Conservation (phyloP, 2,329 filamentous ascomycete genomes). For the Colletotrichum lindemuthianum region DNA sequence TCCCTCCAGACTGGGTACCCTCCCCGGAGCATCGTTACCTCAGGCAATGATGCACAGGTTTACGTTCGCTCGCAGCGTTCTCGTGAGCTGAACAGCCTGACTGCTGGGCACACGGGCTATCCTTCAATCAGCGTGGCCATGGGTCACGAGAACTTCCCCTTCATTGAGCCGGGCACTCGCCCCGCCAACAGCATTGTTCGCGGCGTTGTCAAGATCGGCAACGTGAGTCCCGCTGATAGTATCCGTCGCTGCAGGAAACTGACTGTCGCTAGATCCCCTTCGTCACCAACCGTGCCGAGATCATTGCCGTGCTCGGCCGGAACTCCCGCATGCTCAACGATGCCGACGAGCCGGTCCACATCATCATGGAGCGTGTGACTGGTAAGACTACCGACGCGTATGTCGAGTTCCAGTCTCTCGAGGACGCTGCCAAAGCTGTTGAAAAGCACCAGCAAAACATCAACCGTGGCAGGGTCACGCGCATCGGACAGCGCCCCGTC, state of each 20-base stretch:
- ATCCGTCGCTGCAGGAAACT: neutral
- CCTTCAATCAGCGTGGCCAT: conserved; percentile 50
- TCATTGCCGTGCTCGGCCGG: conserved; percentile 68
- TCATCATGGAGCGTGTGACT: conserved; percentile 72
- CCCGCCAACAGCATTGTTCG: conserved; percentile 34
- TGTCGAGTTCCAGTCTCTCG: conserved; percentile 64
- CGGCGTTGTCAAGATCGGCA: conserved; percentile 61
- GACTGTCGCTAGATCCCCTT: conserved; percentile 63
- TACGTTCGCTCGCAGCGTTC: conserved; percentile 47
- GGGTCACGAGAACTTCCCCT: conserved; percentile 55
- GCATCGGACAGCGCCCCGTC: conserved; percentile 67
- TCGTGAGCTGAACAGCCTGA: conserved; percentile 49
- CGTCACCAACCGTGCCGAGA: conserved; percentile 60
- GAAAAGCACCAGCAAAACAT: conserved; percentile 55
- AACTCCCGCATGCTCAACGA: conserved; percentile 66
- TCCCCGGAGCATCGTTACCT: neutral
- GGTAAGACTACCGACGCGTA: conserved; percentile 71
- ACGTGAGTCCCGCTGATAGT: conserved; percentile 47
- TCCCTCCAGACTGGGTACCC: conserved; percentile 10
- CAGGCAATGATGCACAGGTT: conserved; percentile 8
- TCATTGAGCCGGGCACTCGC: conserved; percentile 51
- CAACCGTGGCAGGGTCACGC: conserved; percentile 52
- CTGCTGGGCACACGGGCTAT: conserved; percentile 43
- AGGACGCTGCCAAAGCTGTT: conserved; percentile 64
- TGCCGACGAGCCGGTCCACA: conserved; percentile 65